Conservation (phyloP, 208 protist genomes). For the Wallacemonas sp. region DNA sequence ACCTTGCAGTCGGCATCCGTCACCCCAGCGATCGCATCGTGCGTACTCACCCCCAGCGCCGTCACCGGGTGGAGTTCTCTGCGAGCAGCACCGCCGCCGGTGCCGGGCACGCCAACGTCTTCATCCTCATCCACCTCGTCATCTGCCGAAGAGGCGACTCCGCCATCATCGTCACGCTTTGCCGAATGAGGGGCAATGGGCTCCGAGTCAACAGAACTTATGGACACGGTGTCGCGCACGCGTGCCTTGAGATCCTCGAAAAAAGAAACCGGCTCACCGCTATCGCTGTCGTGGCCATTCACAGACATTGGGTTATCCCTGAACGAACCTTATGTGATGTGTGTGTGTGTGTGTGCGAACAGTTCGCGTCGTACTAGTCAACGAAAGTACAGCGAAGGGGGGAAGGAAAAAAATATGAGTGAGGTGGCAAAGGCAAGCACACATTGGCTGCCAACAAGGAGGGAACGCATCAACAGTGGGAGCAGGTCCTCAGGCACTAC, state of each 20-base stretch:
- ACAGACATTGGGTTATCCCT: neutral
- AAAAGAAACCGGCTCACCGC: slow-evolving; percentile 9
- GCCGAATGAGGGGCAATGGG: slow-evolving; percentile 33
- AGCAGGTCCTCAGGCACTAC: too few relatives aligned
- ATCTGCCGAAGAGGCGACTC: slow-evolving; percentile 8
- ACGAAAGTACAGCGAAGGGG: neutral
- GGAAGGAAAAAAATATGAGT: neutral
- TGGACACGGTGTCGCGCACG: slow-evolving; percentile 42
- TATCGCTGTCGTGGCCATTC: neutral
- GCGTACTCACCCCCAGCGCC: neutral
- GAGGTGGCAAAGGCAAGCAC: too few relatives aligned
- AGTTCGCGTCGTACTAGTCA: too few relatives aligned
- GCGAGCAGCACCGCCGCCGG: neutral
- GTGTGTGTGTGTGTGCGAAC: neutral
- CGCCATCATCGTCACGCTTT: slow-evolving; percentile 9
- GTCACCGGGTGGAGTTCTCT: neutral
- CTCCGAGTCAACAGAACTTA: slow-evolving; percentile 85
- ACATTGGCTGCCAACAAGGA: too few relatives aligned
- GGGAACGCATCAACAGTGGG: too few relatives aligned
- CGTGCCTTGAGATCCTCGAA: slow-evolving; percentile 36
- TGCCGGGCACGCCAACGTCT: neutral
- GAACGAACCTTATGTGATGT: neutral
- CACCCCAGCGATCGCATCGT: neutral
- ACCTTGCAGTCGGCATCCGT: slow-evolving; percentile 13
- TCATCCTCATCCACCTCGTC: slow-evolving; percentile 18